Conservation (phyloP, 2,329 filamentous ascomycete species). For the Pezicula neosporulosa region DNA sequence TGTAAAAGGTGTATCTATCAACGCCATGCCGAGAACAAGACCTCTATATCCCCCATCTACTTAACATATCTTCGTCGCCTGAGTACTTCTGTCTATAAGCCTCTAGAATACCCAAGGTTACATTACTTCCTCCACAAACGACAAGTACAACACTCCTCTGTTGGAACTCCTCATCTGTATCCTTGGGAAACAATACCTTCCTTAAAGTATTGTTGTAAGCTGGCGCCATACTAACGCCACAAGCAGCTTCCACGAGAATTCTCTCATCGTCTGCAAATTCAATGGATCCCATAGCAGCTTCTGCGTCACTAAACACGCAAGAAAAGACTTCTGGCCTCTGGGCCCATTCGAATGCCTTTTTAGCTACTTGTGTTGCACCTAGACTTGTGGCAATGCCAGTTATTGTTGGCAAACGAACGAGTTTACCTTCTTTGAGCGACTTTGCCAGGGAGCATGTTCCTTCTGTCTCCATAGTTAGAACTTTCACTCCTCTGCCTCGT, state of each 20-base stretch:
- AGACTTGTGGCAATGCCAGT: conserved; percentile 73
- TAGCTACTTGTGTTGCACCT: conserved; percentile 69
- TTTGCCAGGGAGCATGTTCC: conserved; percentile 69
- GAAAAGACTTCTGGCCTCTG: conserved; percentile 49
- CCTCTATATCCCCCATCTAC: neutral
- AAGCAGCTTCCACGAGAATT: conserved; percentile 78
- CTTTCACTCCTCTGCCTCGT: conserved; percentile 32
- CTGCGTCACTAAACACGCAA: conserved; percentile 67
- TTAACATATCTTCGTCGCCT: conserved; percentile 18
- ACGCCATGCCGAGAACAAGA: too few species aligned
- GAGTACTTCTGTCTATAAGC: conserved; percentile 48
- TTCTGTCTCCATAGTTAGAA: conserved; percentile 72
- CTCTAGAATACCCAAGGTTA: conserved; percentile 58
- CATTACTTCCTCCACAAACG: conserved; percentile 76
- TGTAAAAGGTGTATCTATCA: too few species aligned
- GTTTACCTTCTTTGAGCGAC: conserved; percentile 51
- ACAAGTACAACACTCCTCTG: conserved; percentile 76
- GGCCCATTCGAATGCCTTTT: conserved; percentile 64
- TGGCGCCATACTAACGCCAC: conserved; percentile 73
- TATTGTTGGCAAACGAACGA: conserved; percentile 66
- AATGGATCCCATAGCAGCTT: conserved; percentile 75
- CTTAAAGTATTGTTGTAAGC: conserved; percentile 63
- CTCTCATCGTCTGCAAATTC: conserved; percentile 78
- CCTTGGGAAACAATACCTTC: conserved; percentile 49
- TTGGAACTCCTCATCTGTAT: conserved; percentile 54